Evolutionary conservation across 129 eudicot species (phyloP), one percentile per base, ranked within the genome.

Genomic region (Cynara cardunculus): DNA sequence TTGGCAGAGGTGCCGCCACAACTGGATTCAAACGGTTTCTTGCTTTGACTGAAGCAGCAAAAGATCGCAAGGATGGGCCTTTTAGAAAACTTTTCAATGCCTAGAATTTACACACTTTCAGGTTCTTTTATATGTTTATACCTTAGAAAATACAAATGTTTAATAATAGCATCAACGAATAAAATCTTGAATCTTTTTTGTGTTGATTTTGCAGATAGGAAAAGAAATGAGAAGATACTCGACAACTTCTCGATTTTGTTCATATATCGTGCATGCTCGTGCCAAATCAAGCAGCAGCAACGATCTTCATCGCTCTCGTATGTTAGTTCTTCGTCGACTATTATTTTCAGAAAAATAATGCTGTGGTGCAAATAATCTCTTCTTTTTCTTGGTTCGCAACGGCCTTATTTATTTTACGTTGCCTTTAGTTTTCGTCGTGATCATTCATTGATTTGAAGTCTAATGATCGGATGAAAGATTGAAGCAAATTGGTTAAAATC

Each of bases 1-100:
- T 92, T 8, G 97, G 97, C n/a, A 89, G 94, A 87, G 98, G 97
- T 72, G 97, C 97, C 22, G 96, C 96, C 19, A 92, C 99, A 11
- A 94, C 96, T 16, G 96, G 97, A 71, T 90, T 94, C 83, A 91
- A 93, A 84, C 82, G 91, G 76, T 88, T 94, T 79, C 94, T 94
- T 77, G 96, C 97, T 18, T 82, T 94, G 79, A 90, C 99, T 1
- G 94, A 94, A 85, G 93, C 99, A 37, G 93, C 93, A 46, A 92
- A 90, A 78, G 96, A 94, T 78, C 77, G 97, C 0, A 94, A 90
- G 78, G 97, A 89, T 67, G 97, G 98, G 3, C 86, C 98, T 28
- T 87, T 94, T 39, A 86, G 96, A 74, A 92, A 92, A 71, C 92
- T 94, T 71, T 94, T 94, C 78, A 92, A 86, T 84, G 78, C 90